These are phyloP conservation scores for Steccherinum ochraceum DNA, from an alignment of 768 basidiomycete genomes.

Conservation along the genomic window DNA sequence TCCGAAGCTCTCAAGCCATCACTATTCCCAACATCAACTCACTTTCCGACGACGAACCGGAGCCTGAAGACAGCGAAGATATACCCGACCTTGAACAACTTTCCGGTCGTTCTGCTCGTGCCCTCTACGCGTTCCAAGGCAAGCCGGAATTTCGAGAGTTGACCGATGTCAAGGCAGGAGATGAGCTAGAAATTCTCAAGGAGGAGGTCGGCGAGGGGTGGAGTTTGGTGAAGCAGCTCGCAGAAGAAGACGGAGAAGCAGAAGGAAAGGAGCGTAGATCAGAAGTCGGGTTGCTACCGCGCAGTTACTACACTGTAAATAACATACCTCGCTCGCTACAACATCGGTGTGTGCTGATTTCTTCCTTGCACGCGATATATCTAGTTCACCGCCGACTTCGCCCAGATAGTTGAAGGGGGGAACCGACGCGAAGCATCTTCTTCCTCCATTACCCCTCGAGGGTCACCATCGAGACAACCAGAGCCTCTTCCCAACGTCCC, in stretches of 20 bases:
- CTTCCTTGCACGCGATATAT: background rate
- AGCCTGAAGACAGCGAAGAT: conserved; percentile 10
- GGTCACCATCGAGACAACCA: conserved; percentile 22
- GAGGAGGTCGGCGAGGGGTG: conserved; percentile 74
- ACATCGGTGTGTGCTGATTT: conserved; percentile 1
- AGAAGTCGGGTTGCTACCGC: conserved; percentile 64
- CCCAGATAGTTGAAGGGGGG: conserved; percentile 35
- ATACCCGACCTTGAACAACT: background rate
- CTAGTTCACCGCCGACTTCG: conserved; percentile 65
- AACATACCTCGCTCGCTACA: background rate
- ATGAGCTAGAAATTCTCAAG: conserved; percentile 62
- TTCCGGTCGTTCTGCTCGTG: conserved; percentile 48
- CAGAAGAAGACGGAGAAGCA: background rate
- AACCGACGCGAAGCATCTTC: conserved; percentile 32
- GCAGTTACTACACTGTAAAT: conserved; percentile 67
- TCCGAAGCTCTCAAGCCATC: conserved; percentile 5
- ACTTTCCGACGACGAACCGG: conserved; percentile 49
- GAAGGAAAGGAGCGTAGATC: conserved; percentile 24
- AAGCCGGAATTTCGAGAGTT: conserved; percentile 72
- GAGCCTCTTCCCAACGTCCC: conserved; percentile 41
- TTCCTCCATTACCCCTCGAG: conserved; percentile 45
- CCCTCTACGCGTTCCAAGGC: conserved; percentile 70
- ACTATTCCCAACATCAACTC: conserved; percentile 25
- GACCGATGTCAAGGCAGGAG: conserved; percentile 53
- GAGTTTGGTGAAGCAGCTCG: conserved; percentile 54